These are phyloP conservation scores for Botryotinia narcissicola DNA, from an alignment of 2,329 filamentous ascomycete species.

Conservation along the genomic window DNA sequence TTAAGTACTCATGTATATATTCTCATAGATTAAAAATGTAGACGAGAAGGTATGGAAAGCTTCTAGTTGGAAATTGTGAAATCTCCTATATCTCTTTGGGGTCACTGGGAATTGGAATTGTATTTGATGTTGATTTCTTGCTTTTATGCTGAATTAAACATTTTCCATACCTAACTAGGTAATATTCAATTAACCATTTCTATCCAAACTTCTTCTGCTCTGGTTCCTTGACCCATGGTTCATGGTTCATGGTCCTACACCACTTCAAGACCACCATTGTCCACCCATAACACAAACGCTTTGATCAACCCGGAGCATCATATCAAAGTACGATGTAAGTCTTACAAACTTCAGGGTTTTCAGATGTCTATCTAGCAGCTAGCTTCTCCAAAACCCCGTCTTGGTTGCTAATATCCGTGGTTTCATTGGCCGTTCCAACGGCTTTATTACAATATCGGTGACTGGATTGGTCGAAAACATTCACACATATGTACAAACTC, in stretches of 20 bases:
- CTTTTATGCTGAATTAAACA: background rate
- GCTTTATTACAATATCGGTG: background rate
- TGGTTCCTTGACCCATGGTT: background rate
- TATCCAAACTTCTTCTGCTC: background rate
- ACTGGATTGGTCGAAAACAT: background rate
- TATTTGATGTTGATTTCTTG: background rate
- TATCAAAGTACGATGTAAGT: background rate
- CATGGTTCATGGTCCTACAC: background rate
- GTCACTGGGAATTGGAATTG: background rate
- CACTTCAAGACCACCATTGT: background rate
- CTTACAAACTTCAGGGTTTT: background rate
- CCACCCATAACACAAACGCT: background rate
- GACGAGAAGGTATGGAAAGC: background rate
- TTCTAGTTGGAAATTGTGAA: background rate
- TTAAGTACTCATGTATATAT: too few species aligned
- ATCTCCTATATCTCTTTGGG: background rate
- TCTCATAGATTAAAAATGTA: background rate
- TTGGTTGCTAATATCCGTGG: constrained; percentile 2
- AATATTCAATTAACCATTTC: background rate
- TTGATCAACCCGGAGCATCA: constrained; percentile 3
- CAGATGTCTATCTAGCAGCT: background rate
- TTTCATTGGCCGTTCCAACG: background rate
- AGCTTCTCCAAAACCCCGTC: background rate
- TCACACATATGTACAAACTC: background rate
- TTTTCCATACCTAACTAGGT: background rate